Conservation (phyloP, 495 filamentous ascomycete species). For the Xylaria castorea region DNA sequence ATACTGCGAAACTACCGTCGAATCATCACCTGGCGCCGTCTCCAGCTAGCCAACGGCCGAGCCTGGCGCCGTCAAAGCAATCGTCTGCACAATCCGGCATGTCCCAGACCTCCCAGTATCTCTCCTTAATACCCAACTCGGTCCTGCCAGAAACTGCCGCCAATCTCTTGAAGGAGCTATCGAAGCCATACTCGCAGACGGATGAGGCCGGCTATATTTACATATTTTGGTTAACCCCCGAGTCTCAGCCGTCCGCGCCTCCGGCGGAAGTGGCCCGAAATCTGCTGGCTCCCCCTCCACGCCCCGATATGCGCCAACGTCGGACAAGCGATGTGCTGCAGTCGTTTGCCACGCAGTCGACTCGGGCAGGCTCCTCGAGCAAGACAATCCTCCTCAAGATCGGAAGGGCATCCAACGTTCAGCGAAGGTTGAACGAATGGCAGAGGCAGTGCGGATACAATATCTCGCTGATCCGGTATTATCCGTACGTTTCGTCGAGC, state of each 20-base stretch:
- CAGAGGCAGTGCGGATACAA: slow-evolving; percentile 88
- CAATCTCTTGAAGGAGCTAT: slow-evolving; percentile 72
- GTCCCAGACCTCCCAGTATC: slow-evolving; percentile 60
- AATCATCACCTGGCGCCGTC: slow-evolving; percentile 39
- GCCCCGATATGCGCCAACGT: slow-evolving; percentile 54
- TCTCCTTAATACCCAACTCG: slow-evolving; percentile 70
- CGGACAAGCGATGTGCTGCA: slow-evolving; percentile 71
- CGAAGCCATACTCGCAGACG: slow-evolving; percentile 75
- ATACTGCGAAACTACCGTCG: slow-evolving; percentile 38
- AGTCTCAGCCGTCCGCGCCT: slow-evolving; percentile 55
- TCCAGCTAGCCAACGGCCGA: slow-evolving; percentile 41
- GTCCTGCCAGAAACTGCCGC: slow-evolving; percentile 71
- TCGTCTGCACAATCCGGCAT: slow-evolving; percentile 43
- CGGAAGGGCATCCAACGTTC: slow-evolving; percentile 88
- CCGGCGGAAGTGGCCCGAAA: slow-evolving; percentile 64
- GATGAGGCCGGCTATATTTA: slow-evolving; percentile 97
- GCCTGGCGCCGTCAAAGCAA: slow-evolving; percentile 43
- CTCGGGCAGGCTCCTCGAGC: slow-evolving; percentile 34
- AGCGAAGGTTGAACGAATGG: slow-evolving; percentile 91
- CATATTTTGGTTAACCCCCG: slow-evolving; percentile 89
- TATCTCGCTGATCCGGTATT: slow-evolving; percentile 85
- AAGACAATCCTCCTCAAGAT: slow-evolving; percentile 84
- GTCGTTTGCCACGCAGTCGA: slow-evolving; percentile 53
- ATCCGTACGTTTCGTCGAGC: slow-evolving; percentile 76
- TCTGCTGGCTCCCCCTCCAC: slow-evolving; percentile 58